Conservation (phyloP, 129 eudicot genomes). For the Ambrosia trifida region DNA sequence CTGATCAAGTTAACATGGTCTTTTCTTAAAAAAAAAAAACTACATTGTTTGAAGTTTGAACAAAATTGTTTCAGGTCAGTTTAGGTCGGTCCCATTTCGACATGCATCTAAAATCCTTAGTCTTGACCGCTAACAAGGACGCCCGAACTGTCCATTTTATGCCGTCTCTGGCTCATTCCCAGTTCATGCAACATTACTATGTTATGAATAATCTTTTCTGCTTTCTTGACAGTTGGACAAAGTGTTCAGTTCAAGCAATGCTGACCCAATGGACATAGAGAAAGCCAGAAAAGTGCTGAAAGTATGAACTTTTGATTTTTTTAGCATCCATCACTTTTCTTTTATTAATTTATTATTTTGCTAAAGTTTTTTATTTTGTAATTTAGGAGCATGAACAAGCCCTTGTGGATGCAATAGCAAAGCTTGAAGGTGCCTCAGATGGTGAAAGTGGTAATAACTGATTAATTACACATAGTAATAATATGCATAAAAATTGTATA, state of each 20-base stretch:
- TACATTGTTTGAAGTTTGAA: not conserved
- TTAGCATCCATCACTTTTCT: not conserved
- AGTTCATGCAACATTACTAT: not conserved
- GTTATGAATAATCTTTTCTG: not conserved
- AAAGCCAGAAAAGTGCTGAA: conserved; percentile 66
- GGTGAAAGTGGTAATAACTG: conserved; percentile 87
- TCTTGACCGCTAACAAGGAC: not conserved
- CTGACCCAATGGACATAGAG: conserved; percentile 65
- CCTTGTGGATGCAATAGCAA: conserved; percentile 75
- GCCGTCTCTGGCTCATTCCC: not conserved
- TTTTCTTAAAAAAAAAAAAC: not conserved
- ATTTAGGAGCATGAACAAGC: conserved; percentile 89
- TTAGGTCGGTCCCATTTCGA: not conserved
- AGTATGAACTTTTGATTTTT: conserved; percentile 24
- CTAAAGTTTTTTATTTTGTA: not conserved
- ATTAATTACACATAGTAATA: conserved; percentile 31
- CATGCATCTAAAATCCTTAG: conserved; percentile 1
- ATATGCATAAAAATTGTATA: conserved; percentile 16
- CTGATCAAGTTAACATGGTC: not conserved
- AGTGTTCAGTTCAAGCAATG: conserved; percentile 57
- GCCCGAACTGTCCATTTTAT: not conserved
- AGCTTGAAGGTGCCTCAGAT: conserved; percentile 71
- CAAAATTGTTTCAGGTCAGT: not conserved
- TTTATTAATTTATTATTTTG: not conserved
- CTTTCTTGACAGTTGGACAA: conserved; percentile 62